phyloP scores from a whole-genome alignment of 2,329 filamentous ascomycete species.

The Fusarium pseudograminearum region DNA sequence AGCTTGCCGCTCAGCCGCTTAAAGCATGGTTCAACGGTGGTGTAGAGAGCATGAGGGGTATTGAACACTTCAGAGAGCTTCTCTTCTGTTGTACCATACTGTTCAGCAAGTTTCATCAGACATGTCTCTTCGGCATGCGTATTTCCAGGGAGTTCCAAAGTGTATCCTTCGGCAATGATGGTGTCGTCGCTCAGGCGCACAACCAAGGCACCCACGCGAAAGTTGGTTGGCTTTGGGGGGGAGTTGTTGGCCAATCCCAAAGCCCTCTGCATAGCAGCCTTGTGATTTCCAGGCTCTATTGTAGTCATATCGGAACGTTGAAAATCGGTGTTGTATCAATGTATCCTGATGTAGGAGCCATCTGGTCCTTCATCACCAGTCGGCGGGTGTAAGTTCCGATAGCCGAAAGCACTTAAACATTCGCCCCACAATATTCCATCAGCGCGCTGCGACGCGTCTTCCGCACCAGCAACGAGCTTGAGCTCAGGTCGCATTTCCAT shows the following conservation, averaged over 20 bases:
- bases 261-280: conserved; percentile 73
- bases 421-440: conserved; percentile 32
- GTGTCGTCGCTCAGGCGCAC: conserved; percentile 67
- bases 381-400: conserved; percentile 40
- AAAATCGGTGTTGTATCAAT: not conserved
- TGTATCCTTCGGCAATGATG: conserved; percentile 86
- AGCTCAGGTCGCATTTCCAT: not conserved
- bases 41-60: conserved; percentile 73
- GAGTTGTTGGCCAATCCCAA: conserved; percentile 82
- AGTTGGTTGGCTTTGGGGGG: conserved; percentile 89
- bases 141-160: conserved; percentile 89
- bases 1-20: conserved; percentile 79
- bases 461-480: not conserved
- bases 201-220: conserved; percentile 92
- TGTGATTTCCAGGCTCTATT: conserved; percentile 56
- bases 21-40: conserved; percentile 90
- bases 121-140: conserved; percentile 97
- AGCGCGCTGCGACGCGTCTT: conserved; percentile 44
- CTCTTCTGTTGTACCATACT: conserved; percentile 64
- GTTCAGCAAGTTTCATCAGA: conserved; percentile 75
- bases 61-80: conserved; percentile 59
- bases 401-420: conserved; percentile 44
- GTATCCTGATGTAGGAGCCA: not conserved
- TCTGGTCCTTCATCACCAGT: conserved; percentile 6
- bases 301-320: conserved; percentile 38